A percentile compares a stretch with the other conserved stretches of the same genome.
These are phyloP conservation scores for Salvia splendens DNA, from an alignment of 257 asterid genomes.

Conservation along the genomic window DNA sequence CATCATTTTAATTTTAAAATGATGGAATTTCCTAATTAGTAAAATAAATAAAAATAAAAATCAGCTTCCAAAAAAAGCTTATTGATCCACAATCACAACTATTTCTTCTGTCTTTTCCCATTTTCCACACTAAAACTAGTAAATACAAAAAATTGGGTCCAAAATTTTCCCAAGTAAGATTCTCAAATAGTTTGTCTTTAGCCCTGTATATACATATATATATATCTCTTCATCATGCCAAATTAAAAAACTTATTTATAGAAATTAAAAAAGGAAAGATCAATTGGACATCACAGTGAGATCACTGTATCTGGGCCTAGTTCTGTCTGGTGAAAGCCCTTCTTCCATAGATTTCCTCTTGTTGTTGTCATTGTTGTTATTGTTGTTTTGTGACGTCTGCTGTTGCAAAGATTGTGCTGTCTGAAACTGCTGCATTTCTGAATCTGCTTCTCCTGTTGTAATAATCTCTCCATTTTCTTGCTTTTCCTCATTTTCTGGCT, in stretches of 20 bases:
- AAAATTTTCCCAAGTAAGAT: conserved; percentile 19
- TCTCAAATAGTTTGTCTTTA: conserved; percentile 13
- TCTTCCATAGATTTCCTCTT: conserved; percentile 74
- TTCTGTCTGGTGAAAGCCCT: conserved; percentile 59
- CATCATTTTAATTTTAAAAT: neutral
- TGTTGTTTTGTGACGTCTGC: conserved; percentile 18
- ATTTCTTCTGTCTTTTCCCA: neutral
- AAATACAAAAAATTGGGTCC: conserved; percentile 33
- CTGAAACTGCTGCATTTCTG: conserved; percentile 28
- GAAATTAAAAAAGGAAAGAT: neutral
- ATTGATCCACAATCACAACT: neutral
- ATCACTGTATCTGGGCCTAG: conserved; percentile 64
- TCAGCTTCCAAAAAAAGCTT: neutral
- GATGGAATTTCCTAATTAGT: too few species aligned
- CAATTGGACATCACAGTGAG: conserved; percentile 44
- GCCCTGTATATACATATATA: conserved; percentile 29
- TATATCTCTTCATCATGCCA: conserved; percentile 1
- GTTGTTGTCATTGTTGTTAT: conserved; percentile 28
- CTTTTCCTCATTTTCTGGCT: conserved; percentile 34
- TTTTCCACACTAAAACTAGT: conserved; percentile 1
- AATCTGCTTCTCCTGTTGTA: conserved; percentile 15
- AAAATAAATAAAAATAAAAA: neutral
- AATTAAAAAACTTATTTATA: neutral
- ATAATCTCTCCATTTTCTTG: conserved; percentile 25
- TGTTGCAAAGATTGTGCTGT: conserved; percentile 25